Evolutionary conservation across 768 basidiomycete species (phyloP).

Genomic region (Leucocoprinus sp.): DNA sequence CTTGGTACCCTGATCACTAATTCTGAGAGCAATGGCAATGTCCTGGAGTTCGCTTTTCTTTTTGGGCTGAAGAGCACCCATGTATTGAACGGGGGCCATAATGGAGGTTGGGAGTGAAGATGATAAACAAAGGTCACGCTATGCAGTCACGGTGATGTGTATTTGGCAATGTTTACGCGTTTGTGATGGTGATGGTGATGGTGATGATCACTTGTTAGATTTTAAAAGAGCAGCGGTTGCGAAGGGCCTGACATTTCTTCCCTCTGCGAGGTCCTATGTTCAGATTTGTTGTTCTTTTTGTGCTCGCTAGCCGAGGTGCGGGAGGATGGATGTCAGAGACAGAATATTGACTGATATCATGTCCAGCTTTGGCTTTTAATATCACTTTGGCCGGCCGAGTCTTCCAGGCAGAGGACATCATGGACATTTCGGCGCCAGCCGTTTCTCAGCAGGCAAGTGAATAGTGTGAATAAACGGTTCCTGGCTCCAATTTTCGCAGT

Average conservation of each 20-base stretch:
- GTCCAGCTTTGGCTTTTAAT: slow-evolving; percentile 36
- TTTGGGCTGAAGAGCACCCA: slow-evolving; percentile 52
- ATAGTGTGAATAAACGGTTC: slow-evolving; percentile 13
- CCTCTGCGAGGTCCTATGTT: slow-evolving; percentile 8
- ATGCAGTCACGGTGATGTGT: slow-evolving; percentile 20
- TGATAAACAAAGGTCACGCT: slow-evolving; percentile 12
- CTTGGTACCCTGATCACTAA: slow-evolving; percentile 51
- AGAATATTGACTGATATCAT: neutral
- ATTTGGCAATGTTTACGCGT: slow-evolving; percentile 21
- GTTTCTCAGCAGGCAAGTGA: slow-evolving; percentile 19
- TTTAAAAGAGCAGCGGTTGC: no score
- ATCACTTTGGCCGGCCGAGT: slow-evolving; percentile 34
- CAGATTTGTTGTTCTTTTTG: slow-evolving; percentile 27
- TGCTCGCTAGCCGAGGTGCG: slow-evolving; percentile 60
- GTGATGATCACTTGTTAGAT: slow-evolving; percentile 6
- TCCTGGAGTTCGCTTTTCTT: slow-evolving; percentile 63
- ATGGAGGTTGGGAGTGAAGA: slow-evolving; percentile 25
- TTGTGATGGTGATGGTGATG: slow-evolving; percentile 19
- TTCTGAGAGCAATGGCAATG: slow-evolving; percentile 44
- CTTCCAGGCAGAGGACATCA: slow-evolving; percentile 16
- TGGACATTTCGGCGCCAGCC: no score
- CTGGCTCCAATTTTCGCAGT: slow-evolving; percentile 22
- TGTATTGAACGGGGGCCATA: slow-evolving; percentile 34
- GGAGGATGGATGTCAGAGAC: neutral
- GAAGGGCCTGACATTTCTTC: no score